Conservation (phyloP, 768 basidiomycete genomes). For the Dentipellis sp. region DNA sequence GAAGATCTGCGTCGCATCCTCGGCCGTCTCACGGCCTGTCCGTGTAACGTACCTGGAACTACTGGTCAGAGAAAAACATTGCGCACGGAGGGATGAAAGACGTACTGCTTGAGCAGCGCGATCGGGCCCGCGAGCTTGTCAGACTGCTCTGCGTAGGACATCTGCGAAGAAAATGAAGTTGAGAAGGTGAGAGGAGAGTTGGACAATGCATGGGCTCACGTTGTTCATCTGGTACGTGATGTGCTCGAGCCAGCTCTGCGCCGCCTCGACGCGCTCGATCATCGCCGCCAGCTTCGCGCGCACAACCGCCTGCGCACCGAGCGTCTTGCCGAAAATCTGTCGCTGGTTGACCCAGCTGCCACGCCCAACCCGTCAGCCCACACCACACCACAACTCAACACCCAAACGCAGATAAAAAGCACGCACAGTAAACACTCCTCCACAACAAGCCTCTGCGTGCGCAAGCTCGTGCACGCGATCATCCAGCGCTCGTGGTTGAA, state of each 20-base stretch:
- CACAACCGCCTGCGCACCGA: constrained; percentile 78
- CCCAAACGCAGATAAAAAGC: not conserved
- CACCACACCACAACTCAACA: not conserved
- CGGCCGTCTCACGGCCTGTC: constrained; percentile 55
- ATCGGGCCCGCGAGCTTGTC: constrained; percentile 84
- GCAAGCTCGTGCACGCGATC: constrained; percentile 61
- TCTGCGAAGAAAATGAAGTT: constrained; percentile 34
- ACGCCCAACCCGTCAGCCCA: constrained; percentile 10
- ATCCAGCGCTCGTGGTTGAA: constrained; percentile 92
- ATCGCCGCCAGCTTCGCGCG: constrained; percentile 80
- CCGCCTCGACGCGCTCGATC: constrained; percentile 83
- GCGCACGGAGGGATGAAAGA: constrained; percentile 2
- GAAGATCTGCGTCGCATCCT: constrained; percentile 78
- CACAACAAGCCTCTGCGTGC: constrained; percentile 71
- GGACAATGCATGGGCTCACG: constrained; percentile 27
- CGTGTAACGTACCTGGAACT: constrained; percentile 52
- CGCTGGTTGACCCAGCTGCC: constrained; percentile 82
- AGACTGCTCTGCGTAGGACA: constrained; percentile 80
- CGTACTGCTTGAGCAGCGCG: constrained; percentile 81
- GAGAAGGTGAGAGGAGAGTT: constrained; percentile 6
- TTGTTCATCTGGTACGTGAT: constrained; percentile 92
- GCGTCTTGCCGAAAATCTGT: constrained; percentile 83
- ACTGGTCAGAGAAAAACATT: not conserved
- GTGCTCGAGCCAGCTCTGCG: constrained; percentile 83
- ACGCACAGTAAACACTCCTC: constrained; percentile 84